Conservation (phyloP, 768 basidiomycete species). For the Lactarius trivialis region DNA sequence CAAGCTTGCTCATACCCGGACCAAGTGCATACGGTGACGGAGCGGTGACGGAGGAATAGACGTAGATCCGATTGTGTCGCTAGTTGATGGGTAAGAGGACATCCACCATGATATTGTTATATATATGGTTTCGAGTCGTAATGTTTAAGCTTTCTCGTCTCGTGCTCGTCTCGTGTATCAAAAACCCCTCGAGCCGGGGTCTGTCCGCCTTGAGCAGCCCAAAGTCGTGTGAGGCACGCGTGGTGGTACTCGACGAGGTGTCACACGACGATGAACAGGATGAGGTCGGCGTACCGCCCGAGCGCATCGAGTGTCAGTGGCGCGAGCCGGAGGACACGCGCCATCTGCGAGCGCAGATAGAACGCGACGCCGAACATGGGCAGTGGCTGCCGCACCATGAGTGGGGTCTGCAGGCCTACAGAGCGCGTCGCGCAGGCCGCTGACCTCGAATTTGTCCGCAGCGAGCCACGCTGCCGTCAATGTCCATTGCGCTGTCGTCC, state of each 20-base stretch:
- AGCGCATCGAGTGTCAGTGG: constrained; percentile 4
- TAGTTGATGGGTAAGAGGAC: no score
- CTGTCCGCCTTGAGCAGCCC: neutral
- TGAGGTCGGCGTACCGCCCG: constrained; percentile 6
- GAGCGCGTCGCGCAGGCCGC: neutral
- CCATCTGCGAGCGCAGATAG: neutral
- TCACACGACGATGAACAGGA: constrained; percentile 5
- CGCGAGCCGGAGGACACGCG: neutral
- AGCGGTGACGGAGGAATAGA: no score
- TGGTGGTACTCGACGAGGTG: constrained; percentile 10
- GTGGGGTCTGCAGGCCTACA: neutral
- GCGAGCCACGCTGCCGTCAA: constrained; percentile 1
- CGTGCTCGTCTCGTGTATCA: no score
- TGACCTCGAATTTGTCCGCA: constrained; percentile 7
- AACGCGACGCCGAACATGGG: constrained; percentile 6
- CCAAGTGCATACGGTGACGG: no score
- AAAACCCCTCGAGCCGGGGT: no score
- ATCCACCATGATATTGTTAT: no score
- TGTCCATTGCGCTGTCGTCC: neutral
- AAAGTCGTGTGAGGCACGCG: constrained; percentile 4
- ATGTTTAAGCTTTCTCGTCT: no score
- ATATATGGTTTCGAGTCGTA: no score
- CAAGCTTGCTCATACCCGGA: no score
- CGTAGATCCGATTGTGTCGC: no score
- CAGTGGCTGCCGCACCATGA: constrained; percentile 2